Percentiles rank a stretch among this genome's conserved stretches.
Conservation (phyloP, 768 basidiomycete genomes). For the Suillus ampliporus region DNA sequence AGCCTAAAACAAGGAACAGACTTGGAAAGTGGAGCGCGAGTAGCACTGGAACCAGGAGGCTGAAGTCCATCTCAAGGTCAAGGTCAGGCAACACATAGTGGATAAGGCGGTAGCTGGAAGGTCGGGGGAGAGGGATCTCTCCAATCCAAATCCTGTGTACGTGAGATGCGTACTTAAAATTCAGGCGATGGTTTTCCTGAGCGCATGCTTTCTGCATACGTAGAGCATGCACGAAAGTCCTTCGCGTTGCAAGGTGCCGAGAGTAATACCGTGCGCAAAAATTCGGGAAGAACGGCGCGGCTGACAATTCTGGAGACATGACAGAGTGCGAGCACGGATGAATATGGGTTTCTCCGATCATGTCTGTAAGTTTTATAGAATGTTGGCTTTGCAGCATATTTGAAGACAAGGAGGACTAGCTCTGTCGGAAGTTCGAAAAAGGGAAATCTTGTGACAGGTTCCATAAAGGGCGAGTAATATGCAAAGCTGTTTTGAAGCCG, state of each 20-base stretch:
- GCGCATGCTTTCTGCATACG: conserved; percentile 28
- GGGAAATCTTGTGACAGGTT: conserved; percentile 12
- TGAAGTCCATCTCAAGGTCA: conserved; percentile 32
- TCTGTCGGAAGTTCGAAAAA: conserved; percentile 41
- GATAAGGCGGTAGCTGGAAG: too few species aligned
- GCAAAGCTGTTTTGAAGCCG: too few species aligned
- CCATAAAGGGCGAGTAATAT: too few species aligned
- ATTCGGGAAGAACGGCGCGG: conserved; percentile 40
- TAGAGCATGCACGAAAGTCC: conserved; percentile 42
- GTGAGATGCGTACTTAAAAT: conserved; percentile 36
- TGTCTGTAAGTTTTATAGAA: too few species aligned
- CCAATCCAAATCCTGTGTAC: conserved; percentile 43
- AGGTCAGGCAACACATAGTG: too few species aligned
- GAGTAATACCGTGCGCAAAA: conserved; percentile 46
- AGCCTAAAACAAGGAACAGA: conserved; percentile 42
- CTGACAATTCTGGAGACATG: conserved; percentile 40
- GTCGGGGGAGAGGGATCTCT: too few species aligned
- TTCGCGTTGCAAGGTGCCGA: not conserved
- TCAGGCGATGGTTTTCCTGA: conserved; percentile 25
- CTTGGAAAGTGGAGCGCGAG: conserved; percentile 30
- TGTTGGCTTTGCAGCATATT: conserved; percentile 34
- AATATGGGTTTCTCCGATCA: conserved; percentile 10
- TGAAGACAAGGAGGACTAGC: conserved; percentile 41
- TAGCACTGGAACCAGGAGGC: conserved; percentile 11
- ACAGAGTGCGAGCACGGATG: conserved; percentile 37